Evolutionary conservation across 805 yeast species (phyloP).

Genomic region (Lipomyces yamanashiensis): DNA sequence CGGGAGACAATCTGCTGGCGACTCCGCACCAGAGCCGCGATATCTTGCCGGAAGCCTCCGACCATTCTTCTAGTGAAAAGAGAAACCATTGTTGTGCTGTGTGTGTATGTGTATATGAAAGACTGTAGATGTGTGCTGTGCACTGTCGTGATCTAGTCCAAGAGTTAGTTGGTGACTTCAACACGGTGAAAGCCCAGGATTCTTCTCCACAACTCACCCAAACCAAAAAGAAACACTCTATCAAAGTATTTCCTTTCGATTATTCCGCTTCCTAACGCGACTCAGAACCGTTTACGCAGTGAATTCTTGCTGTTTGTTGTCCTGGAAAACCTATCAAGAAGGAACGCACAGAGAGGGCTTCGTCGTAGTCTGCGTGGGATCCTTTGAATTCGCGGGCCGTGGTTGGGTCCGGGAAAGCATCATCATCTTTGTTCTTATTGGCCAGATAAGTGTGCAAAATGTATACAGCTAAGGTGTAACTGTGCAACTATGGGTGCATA

Average conservation of each 20-base stretch:
- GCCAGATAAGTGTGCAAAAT: neutral
- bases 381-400: slow-evolving; percentile 1
- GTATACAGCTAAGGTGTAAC: neutral
- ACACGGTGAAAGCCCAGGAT: too few relatives aligned
- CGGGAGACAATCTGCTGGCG: slow-evolving; percentile 11
- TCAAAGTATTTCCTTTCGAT: too few relatives aligned
- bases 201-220: too few relatives aligned
- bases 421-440: slow-evolving; percentile 13
- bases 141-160: neutral
- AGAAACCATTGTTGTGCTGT: slow-evolving; percentile 11
- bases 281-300: too few relatives aligned
- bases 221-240: too few relatives aligned
- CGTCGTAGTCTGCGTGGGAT: neutral
- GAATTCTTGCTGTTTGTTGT: neutral
- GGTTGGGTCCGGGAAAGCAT: slow-evolving; percentile 10
- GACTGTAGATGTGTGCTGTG: neutral
- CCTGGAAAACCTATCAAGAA: too few relatives aligned
- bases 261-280: too few relatives aligned
- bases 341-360: neutral
- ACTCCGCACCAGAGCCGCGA: slow-evolving; percentile 12
- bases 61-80: slow-evolving; percentile 19
- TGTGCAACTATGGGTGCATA: neutral
- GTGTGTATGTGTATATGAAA: neutral
- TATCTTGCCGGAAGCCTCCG: slow-evolving; percentile 12
- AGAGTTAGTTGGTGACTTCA: too few relatives aligned